Conservation (phyloP, 208 protist species). For the Leishmania guyanensis region DNA sequence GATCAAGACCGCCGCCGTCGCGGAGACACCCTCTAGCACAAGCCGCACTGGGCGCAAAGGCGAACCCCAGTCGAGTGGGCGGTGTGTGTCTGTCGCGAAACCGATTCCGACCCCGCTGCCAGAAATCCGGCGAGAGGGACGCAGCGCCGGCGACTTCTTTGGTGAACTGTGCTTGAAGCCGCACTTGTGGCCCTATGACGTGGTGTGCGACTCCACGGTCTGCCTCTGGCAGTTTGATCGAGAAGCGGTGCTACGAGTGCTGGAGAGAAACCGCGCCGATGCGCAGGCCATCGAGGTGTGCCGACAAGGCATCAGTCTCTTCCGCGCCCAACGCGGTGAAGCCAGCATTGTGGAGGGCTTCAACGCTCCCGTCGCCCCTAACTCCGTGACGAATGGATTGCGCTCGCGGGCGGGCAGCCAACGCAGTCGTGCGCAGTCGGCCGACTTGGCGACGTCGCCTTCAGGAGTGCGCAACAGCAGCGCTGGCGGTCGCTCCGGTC, state of each 20-base stretch:
- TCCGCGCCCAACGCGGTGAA: constrained; percentile 60
- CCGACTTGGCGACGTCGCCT: constrained; percentile 3
- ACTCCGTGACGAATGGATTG: not conserved
- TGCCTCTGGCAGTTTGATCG: constrained; percentile 72
- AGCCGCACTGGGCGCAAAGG: not conserved
- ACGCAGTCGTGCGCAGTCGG: constrained; percentile 25
- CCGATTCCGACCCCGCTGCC: not conserved
- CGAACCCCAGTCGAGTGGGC: not conserved
- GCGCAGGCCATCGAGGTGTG: constrained; percentile 80
- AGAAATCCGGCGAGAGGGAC: constrained; percentile 36
- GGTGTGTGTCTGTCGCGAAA: not conserved
- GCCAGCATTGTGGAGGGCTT: constrained; percentile 58
- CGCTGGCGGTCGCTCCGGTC: not conserved
- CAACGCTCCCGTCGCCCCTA: constrained; percentile 11
- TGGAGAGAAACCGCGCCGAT: constrained; percentile 46
- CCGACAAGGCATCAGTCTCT: constrained; percentile 78
- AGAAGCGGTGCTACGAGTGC: constrained; percentile 44
- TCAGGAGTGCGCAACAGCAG: not conserved
- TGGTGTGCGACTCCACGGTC: constrained; percentile 67
- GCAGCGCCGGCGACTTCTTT: constrained; percentile 69
- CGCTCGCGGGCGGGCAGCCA: not conserved
- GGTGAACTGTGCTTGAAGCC: constrained; percentile 77
- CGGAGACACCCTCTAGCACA: not conserved
- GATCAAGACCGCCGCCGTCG: not conserved
- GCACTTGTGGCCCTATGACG: constrained; percentile 71